Base-by-base conservation (phyloP, 1,284 basidiomycete species). In the Xerocomus nothofagi region DNA sequence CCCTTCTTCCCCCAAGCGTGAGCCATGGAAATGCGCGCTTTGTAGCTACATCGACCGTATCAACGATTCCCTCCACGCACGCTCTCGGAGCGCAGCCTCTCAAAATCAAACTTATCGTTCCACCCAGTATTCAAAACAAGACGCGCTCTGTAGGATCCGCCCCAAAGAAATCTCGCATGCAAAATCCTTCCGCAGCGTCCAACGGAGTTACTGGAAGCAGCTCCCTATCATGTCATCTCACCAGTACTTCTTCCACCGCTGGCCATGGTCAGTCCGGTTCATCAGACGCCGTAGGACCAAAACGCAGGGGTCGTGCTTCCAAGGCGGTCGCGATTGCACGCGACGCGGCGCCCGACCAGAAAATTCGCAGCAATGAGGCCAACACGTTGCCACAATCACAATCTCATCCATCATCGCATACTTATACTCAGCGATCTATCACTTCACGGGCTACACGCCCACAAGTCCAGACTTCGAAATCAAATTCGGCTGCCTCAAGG, bases 41-140 rank as follows among this genome's bases (percentile, higher is more conserved):
- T 65, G 59, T 63, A 54, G 51, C 58, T 57, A 55, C 63, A 60
- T 61, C 50, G 57, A 58, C 59, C 60, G 53, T 51, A 53, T 51
- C 66, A 36, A 34, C 56, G 44, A 53, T 26, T 50, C 60, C 62
- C 24, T 57, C 61, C 47, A 41, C 47, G 29, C 61, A 44, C 55
- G 58, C 47, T 53, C 59, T 59, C 43, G 62, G 55, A 46, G 47
- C 63, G 47, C 76, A 75, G 12, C 69, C 78, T 4, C 73, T 90
- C 61, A 90, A 89, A 74, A 90, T 90, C 71, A 87, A 82, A 69
- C 79, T 90, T 50, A 83, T 82, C 36, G 73, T 87, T 4, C 83
- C 85, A 23, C 75, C 76, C 44, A 75, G 65, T 53, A 68, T 80
- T 57, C 73, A 78, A 43, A 70, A 64, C 61, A 78, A 73, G 61